A percentile compares a stretch with the other conserved stretches of the same genome.
Evolutionary conservation across 495 filamentous ascomycete species (phyloP).

Genomic region (Aspergillus steynii): DNA sequence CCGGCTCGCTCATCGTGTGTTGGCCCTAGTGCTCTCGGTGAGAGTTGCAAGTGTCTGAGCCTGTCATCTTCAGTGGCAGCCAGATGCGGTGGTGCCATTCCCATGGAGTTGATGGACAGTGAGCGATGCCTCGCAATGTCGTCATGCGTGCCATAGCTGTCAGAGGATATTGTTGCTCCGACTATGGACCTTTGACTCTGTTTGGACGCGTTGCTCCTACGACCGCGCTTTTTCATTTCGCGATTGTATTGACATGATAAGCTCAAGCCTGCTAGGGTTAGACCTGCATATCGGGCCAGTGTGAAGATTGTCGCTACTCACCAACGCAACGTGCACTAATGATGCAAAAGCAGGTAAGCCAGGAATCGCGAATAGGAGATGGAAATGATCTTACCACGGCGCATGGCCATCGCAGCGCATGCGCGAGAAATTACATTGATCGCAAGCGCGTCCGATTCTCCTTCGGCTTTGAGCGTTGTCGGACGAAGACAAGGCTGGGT

Average conservation of each 20-base stretch:
- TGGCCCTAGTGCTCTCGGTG: background rate
- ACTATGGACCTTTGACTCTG: constrained; percentile 3
- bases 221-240: constrained; percentile 12
- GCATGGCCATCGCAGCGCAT: constrained; percentile 18
- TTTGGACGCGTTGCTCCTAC: background rate
- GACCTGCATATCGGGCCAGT: background rate
- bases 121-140: background rate
- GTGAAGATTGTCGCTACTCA: background rate
- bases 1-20: background rate
- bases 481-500: background rate
- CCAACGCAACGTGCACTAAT: constrained; percentile 8
- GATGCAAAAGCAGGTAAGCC: background rate
- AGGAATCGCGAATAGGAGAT: background rate
- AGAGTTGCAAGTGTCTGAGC: background rate
- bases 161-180: background rate
- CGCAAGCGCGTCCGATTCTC: constrained; percentile 14
- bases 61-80: background rate
- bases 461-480: background rate
- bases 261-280: constrained; percentile 1
- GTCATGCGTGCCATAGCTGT: background rate
- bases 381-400: constrained; percentile 16
- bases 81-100: background rate
- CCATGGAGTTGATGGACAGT: background rate
- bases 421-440: constrained; percentile 21
- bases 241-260: constrained; percentile 10